Evolutionary conservation across 179 eudicot species (phyloP).

Genomic region (Spergularia azorica): DNA sequence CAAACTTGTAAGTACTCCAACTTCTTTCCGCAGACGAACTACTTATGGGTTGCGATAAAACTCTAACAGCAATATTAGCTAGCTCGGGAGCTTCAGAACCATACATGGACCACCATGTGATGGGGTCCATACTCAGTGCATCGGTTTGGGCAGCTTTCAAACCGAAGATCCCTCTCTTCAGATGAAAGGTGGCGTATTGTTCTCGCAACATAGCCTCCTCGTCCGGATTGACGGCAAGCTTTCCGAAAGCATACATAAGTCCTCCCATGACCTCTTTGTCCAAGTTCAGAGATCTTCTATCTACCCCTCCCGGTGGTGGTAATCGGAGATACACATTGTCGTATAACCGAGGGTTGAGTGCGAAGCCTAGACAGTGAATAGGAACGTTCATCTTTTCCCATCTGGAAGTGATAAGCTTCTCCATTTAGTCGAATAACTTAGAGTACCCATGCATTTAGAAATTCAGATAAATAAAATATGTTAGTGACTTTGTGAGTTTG

Average conservation of each 20-base stretch:
- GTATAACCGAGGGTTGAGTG: background rate
- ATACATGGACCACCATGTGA: slow-evolving; percentile 5
- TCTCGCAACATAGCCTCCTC: background rate
- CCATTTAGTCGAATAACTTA: background rate
- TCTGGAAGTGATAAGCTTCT: background rate
- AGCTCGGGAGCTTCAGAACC: background rate
- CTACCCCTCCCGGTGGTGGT: background rate
- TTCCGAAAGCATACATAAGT: background rate
- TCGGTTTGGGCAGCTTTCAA: background rate
- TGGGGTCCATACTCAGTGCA: background rate
- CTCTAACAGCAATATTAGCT: background rate
- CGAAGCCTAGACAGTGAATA: background rate
- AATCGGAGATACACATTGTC: background rate
- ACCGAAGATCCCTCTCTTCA: slow-evolving; percentile 2
- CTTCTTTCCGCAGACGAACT: background rate
- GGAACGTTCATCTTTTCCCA: background rate
- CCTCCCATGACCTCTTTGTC: slow-evolving; percentile 24
- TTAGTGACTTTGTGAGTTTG: too few species aligned
- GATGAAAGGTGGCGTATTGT: slow-evolving; percentile 16
- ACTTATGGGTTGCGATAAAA: background rate
- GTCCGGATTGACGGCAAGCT: slow-evolving; percentile 11
- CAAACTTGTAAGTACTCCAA: background rate
- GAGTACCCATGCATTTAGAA: background rate
- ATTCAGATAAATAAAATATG: too few species aligned
- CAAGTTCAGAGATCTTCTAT: slow-evolving; percentile 22